Evolutionary conservation across 495 filamentous ascomycete genomes (phyloP).

Genomic region (Bacidia gigantensis): DNA sequence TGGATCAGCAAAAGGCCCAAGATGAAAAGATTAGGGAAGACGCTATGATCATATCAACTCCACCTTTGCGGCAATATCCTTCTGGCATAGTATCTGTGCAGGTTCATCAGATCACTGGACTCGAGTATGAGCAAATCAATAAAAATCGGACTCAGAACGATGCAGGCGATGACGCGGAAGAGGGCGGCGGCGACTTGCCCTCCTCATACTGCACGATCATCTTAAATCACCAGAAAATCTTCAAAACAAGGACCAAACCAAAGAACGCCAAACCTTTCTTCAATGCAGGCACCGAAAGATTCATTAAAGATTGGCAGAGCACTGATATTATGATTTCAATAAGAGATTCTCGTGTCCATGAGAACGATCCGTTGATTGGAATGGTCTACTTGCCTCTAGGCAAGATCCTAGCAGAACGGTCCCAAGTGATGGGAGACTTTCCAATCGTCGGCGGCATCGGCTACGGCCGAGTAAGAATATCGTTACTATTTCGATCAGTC

Average conservation of each 20-base stretch:
- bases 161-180: slow-evolving; percentile 40
- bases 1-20: slow-evolving; percentile 48
- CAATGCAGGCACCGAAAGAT: slow-evolving; percentile 61
- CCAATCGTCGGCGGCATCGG: slow-evolving; percentile 54
- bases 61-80: slow-evolving; percentile 41
- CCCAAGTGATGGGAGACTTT: slow-evolving; percentile 47
- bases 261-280: slow-evolving; percentile 67
- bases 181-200: slow-evolving; percentile 46
- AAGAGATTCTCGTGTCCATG: slow-evolving; percentile 48
- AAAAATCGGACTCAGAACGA: slow-evolving; percentile 31
- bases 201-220: slow-evolving; percentile 57
- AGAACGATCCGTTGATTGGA: slow-evolving; percentile 44
- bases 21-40: slow-evolving; percentile 38
- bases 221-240: slow-evolving; percentile 56
- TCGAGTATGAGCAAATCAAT: slow-evolving; percentile 42
- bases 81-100: slow-evolving; percentile 54
- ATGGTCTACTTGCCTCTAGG: slow-evolving; percentile 49
- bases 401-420: slow-evolving; percentile 40
- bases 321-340: slow-evolving; percentile 51
- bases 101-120: slow-evolving; percentile 59
- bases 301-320: slow-evolving; percentile 52
- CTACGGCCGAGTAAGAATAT: slow-evolving; percentile 50
- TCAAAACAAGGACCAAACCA: slow-evolving; percentile 57
- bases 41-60: slow-evolving; percentile 42
- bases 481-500: slow-evolving; percentile 55